Evolutionary conservation across 2,329 filamentous ascomycete species (phyloP).

Genomic region (Xylaria sp.): DNA sequence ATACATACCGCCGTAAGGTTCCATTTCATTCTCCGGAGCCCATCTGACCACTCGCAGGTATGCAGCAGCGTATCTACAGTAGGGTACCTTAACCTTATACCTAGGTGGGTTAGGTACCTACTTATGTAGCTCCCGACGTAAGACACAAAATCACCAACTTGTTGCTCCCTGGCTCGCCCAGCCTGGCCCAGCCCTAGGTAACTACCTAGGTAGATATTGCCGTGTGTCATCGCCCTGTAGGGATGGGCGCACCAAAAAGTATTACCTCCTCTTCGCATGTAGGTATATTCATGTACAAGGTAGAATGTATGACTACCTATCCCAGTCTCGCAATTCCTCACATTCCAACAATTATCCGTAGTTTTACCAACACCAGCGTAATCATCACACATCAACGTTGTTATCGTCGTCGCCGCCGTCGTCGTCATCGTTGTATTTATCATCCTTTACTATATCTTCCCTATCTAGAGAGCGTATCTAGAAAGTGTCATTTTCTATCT

Average conservation of each 20-base stretch:
- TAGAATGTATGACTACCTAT: neutral
- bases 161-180: neutral
- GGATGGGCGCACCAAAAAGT: neutral
- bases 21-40: neutral
- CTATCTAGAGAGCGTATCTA: neutral
- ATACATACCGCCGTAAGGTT: neutral
- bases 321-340: neutral
- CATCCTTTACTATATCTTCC: neutral
- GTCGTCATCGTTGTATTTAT: neutral
- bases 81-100: neutral
- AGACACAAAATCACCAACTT: neutral
- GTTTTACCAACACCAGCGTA: neutral
- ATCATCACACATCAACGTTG: neutral
- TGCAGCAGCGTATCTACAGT: too few species aligned
- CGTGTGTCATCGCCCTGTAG: neutral
- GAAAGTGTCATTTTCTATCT: neutral
- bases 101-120: neutral
- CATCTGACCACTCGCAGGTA: neutral
- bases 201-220: neutral
- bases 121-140: neutral
- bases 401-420: neutral
- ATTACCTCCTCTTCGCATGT: neutral
- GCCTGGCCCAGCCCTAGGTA: conserved; percentile 2
- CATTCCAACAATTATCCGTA: neutral
- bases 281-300: neutral